Conservation (phyloP, 345 rosid species). For the Populus nigra region DNA sequence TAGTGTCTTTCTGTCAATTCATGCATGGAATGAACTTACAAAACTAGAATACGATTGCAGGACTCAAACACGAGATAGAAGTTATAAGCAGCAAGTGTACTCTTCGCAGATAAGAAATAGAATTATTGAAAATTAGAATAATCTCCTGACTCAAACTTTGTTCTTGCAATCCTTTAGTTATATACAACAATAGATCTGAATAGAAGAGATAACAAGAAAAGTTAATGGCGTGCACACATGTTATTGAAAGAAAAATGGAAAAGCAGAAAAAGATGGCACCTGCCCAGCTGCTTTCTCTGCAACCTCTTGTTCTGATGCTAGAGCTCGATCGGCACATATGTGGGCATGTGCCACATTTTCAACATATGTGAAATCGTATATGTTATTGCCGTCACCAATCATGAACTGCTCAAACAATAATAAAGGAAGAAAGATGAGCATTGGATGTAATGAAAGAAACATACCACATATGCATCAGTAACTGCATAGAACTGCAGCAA, state of each 20-base stretch:
- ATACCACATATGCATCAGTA: background rate
- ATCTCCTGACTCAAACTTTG: too few relatives aligned
- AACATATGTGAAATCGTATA: conserved; percentile 80
- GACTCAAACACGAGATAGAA: too few relatives aligned
- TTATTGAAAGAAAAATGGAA: background rate
- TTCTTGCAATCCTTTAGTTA: too few relatives aligned
- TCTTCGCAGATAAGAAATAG: too few relatives aligned
- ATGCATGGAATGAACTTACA: background rate
- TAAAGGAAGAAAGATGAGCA: background rate
- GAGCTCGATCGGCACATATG: conserved; percentile 89
- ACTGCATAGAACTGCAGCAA: background rate
- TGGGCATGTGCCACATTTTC: conserved; percentile 97
- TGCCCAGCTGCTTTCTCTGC: conserved; percentile 84
- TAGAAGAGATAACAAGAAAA: too few relatives aligned
- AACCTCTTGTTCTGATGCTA: conserved; percentile 69
- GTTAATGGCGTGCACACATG: too few relatives aligned
- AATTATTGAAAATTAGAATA: too few relatives aligned
- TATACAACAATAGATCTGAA: too few relatives aligned
- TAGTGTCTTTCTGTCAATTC: background rate
- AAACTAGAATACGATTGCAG: too few relatives aligned
- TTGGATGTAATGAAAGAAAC: conserved; percentile 9
- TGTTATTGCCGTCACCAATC: conserved; percentile 82
- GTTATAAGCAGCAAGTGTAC: too few relatives aligned
- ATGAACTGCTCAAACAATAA: conserved; percentile 55
- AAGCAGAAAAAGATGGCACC: conserved; percentile 42